These are phyloP conservation scores for Umbelopsis vinacea DNA, from an alignment of 192 early-diverging fungal species.

Conservation along the genomic window DNA sequence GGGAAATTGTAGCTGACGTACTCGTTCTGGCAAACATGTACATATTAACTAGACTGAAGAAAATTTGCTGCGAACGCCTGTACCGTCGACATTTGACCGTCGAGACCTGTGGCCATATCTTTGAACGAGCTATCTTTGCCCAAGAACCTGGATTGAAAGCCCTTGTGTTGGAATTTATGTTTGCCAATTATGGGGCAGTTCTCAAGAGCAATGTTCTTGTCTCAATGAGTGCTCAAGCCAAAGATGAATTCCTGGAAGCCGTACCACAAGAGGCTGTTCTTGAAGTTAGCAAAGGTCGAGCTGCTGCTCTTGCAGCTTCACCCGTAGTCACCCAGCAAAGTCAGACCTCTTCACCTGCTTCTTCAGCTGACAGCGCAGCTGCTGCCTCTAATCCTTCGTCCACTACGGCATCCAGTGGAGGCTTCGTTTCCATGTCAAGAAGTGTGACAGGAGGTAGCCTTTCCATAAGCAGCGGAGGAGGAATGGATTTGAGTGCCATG, in stretches of 20 bases:
- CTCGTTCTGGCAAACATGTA: slow-evolving; percentile 65
- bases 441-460: slow-evolving; percentile 10
- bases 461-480: slow-evolving; percentile 12
- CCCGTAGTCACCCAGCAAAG: not conserved
- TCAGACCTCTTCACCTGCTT: slow-evolving; percentile 8
- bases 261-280: slow-evolving; percentile 55
- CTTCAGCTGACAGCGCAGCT: slow-evolving; percentile 4
- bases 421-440: slow-evolving; percentile 1
- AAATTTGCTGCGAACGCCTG: slow-evolving; percentile 54
- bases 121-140: slow-evolving; percentile 54
- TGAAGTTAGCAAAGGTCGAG: slow-evolving; percentile 35
- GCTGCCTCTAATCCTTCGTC: not conserved
- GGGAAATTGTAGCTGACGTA: slow-evolving; percentile 51
- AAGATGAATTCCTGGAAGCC: slow-evolving; percentile 51
- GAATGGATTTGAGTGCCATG: slow-evolving; percentile 17
- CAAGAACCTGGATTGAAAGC: slow-evolving; percentile 58
- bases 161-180: slow-evolving; percentile 54
- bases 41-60: slow-evolving; percentile 57
- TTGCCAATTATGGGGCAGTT: slow-evolving; percentile 55
- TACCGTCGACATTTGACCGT: slow-evolving; percentile 51
- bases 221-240: slow-evolving; percentile 39
- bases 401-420: not conserved
- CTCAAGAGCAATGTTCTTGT: slow-evolving; percentile 55
- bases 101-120: slow-evolving; percentile 56
- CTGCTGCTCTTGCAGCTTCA: not conserved